Conservation (phyloP, 2,329 filamentous ascomycete species). For the Harringtonia aguacate region DNA sequence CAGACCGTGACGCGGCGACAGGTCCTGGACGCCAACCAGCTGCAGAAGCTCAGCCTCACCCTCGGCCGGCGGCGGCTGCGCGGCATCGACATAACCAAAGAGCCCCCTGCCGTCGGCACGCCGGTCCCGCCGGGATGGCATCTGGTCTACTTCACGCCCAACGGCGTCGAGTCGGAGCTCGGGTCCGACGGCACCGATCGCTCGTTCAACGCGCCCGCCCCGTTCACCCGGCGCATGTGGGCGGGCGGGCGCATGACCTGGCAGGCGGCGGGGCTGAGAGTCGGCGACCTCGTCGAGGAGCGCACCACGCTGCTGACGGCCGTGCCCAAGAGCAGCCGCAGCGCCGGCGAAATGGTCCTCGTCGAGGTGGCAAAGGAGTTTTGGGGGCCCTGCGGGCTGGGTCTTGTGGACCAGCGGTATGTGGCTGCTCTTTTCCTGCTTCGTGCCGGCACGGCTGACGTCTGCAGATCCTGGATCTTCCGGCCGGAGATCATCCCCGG, state of each 20-base stretch:
- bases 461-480: slow-evolving; percentile 29
- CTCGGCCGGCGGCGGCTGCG: slow-evolving; percentile 34
- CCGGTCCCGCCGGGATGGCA: slow-evolving; percentile 50
- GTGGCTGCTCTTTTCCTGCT: no score
- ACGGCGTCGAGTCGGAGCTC: slow-evolving; percentile 40
- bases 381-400: slow-evolving; percentile 36
- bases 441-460: no score
- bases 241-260: slow-evolving; percentile 50
- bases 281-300: background rate
- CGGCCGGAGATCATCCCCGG: slow-evolving; percentile 18
- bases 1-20: slow-evolving; percentile 22
- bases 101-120: slow-evolving; percentile 30
- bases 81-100: background rate
- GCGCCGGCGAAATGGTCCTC: slow-evolving; percentile 48
- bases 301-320: slow-evolving; percentile 33
- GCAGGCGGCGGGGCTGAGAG: slow-evolving; percentile 13
- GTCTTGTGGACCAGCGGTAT: slow-evolving; percentile 44
- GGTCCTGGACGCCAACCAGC: slow-evolving; percentile 49
- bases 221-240: slow-evolving; percentile 58
- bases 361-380: slow-evolving; percentile 54
- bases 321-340: slow-evolving; percentile 40
- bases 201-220: slow-evolving; percentile 46
- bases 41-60: slow-evolving; percentile 50
- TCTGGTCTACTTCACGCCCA: slow-evolving; percentile 52
- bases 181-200: slow-evolving; percentile 50